phyloP scores from a whole-genome alignment of 2,329 filamentous ascomycete genomes.

The Epicoccum nigrum region DNA sequence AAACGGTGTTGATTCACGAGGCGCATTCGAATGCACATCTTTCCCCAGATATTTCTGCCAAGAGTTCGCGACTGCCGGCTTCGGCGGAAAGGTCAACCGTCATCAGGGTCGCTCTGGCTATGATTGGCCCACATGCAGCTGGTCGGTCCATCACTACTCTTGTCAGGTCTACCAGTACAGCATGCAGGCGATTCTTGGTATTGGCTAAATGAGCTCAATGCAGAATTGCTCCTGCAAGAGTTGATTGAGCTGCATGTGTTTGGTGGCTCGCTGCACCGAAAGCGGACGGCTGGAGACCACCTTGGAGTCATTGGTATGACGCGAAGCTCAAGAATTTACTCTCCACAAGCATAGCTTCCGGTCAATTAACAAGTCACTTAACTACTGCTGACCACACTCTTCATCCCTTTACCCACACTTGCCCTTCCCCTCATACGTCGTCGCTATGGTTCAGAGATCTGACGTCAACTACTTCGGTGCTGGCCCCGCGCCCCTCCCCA shows the following conservation, averaged over 20 bases:
- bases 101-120: slow-evolving; percentile 33
- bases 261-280: slow-evolving; percentile 19
- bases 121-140: slow-evolving; percentile 33
- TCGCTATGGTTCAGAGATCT: slow-evolving; percentile 70
- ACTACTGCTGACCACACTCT: slow-evolving; percentile 5
- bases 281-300: slow-evolving; percentile 7
- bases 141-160: slow-evolving; percentile 30
- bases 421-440: slow-evolving; percentile 3
- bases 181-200: slow-evolving; percentile 13
- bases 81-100: slow-evolving; percentile 36
- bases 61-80: slow-evolving; percentile 35
- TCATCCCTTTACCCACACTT: slow-evolving; percentile 12
- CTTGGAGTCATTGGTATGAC: slow-evolving; percentile 41
- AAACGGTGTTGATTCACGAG: slow-evolving; percentile 24
- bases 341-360: slow-evolving; percentile 18
- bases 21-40: no score
- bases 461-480: slow-evolving; percentile 89
- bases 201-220: slow-evolving; percentile 6
- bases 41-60: slow-evolving; percentile 35
- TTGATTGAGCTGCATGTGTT: slow-evolving; percentile 7
- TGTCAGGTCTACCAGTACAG: slow-evolving; percentile 17
- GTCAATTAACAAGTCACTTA: slow-evolving; percentile 8
- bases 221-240: slow-evolving; percentile 5
- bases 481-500: slow-evolving; percentile 86
- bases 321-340: slow-evolving; percentile 25